Evolutionary conservation across 345 rosid genomes (phyloP), one percentile per base, ranked within the genome.

Genomic region (Balakata baccata): DNA sequence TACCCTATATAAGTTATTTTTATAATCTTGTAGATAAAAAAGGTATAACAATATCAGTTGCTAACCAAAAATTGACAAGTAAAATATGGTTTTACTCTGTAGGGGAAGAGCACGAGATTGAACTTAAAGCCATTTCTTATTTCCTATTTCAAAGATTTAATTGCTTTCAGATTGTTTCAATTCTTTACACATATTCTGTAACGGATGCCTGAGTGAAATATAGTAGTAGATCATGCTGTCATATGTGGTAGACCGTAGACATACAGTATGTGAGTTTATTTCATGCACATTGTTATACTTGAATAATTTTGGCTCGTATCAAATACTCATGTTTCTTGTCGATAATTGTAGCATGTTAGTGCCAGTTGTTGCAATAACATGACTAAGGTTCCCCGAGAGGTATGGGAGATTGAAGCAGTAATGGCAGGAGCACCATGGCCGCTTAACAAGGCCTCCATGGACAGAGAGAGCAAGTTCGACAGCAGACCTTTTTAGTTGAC

Each of bases 361-460:
- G 86, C 86, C 7, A 61, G 71, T 79, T 94, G 98, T 22, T 76
- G 97, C 84, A 85, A 78, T 81, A 91, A 91, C 89, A 86, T 91
- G 97, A 89, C 97, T 1, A 89, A 87, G 58, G 87, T 85, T 53
- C 97, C 97, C 7, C 80, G 97, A 7, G 84, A 81, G 57, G 81
- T 81, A 8, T 71, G 81, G 69, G 96, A 94, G 83, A 88, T 94
- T 75, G 97, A 94, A 89, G 92, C 97, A 4, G 92, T 90, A 17
- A 94, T 94, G 98, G 91, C 92, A 23, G 97, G 96, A 64, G 89
- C 76, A 13, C 82, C 89, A 29, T 91, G 97, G 98, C 93, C 90
- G 0, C 79, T 43, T 51, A 57, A 71, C 34, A 54, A 51, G 45
- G 70, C 46, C 14, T 51, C 23, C 51, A 56, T 45, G 10, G 11